A percentile compares a stretch with the other conserved stretches of the same genome.
phyloP scores from a whole-genome alignment of 1,284 basidiomycete species.

The Ustilago bromivora region DNA sequence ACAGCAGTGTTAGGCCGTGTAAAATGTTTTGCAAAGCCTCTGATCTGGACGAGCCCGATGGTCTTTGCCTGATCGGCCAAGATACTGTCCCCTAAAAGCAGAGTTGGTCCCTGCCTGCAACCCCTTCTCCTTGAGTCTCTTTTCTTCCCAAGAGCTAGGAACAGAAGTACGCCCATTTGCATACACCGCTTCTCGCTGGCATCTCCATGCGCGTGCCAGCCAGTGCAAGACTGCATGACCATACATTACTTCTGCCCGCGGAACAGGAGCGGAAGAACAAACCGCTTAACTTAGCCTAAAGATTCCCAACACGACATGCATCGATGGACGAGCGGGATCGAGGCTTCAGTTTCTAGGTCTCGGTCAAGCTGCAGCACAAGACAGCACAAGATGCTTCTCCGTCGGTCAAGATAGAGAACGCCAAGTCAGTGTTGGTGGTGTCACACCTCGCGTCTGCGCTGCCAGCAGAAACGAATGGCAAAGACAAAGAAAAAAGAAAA shows the following conservation, averaged over 20 bases:
- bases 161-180: background rate
- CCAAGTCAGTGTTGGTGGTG: too few species aligned
- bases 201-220: background rate
- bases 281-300: background rate
- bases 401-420: background rate
- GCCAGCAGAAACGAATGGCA: too few species aligned
- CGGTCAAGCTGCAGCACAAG: background rate
- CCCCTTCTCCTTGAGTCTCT: background rate
- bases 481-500: background rate
- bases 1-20: background rate
- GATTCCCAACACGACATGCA: background rate
- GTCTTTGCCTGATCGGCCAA: background rate
- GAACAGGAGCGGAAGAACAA: background rate
- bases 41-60: background rate
- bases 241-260: background rate
- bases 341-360: background rate
- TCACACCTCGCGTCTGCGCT: background rate
- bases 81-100: background rate
- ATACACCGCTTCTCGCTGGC: background rate
- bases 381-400: background rate
- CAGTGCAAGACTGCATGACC: background rate
- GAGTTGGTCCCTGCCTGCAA: conserved; percentile 6
- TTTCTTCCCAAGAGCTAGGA: conserved; percentile 18
- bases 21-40: background rate
- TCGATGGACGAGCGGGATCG: conserved; percentile 2